Evolutionary conservation across 805 yeast species (phyloP), one percentile per base, ranked within the genome.

Genomic region (Kazachstania taianensis): DNA sequence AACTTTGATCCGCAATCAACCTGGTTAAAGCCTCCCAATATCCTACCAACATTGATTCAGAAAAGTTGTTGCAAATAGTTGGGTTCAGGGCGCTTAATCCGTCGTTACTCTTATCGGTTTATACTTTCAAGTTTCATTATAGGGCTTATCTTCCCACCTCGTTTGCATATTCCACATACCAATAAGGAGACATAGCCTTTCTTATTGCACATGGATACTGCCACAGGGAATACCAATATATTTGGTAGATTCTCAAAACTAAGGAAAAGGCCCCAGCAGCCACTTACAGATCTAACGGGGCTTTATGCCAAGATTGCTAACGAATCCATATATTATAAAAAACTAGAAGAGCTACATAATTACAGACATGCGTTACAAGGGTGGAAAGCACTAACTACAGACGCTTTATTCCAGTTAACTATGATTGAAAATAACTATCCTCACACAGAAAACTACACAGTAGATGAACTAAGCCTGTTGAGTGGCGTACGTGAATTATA

Each of bases 361-460:
- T 54, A 66, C 30, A 70, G 65, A 33, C 73, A 69, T 13, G 81
- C 86, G 2, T 57, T 78, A 15, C 72, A 70, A 40, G 87, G 87
- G 2, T 80, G 89, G 87, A 79, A 75, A 44, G 63, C 75, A 2
- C 57, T 81, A n/a, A 83, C 77, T 42, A 74, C 81, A 2, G 69
- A 72, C 32, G 65, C 77, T 2, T 63, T 73, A 32, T 72, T 63
- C 50, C 73, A 73, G 45, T 57, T 78, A 29, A 82, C 77, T 15
- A 41, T 53, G 36, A 45, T 80, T 45, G 68, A 78, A 49, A 59
- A 70, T 36, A 54, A 55, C 41, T 53, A 52, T 49, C 50, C 51
- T 20, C 41, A 57, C 45, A 41, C 48, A 36, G 38, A 42, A 39
- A 43, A 41, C 35, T 72, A 47, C 38, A 48, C 70, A 0, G 65